Conservation (phyloP, 1,139 yeast genomes). For the Magnusiomyces paraingens region DNA sequence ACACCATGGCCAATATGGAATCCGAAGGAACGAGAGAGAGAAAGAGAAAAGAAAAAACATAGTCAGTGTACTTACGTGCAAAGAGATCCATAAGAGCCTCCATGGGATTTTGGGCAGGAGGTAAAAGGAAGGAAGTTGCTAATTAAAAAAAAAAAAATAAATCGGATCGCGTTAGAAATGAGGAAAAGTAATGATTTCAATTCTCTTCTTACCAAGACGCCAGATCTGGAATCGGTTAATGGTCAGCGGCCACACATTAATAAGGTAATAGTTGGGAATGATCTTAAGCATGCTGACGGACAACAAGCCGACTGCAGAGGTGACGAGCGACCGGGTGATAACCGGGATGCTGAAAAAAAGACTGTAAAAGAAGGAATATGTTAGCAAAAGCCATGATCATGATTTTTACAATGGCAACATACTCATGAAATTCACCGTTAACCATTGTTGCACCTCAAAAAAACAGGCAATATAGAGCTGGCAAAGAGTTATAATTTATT, state of each 20-base stretch:
- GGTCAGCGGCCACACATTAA: conserved; percentile 29
- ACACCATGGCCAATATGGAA: conserved; percentile 3
- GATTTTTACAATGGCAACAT: too few relatives aligned
- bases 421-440: too few relatives aligned
- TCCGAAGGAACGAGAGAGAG: conserved; percentile 7
- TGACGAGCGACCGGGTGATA: conserved; percentile 27
- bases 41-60: background rate
- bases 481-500: too few relatives aligned
- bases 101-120: conserved; percentile 26
- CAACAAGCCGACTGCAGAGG: conserved; percentile 22
- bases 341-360: conserved; percentile 25
- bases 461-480: too few relatives aligned
- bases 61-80: conserved; percentile 24
- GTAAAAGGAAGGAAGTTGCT: conserved; percentile 30
- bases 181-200: background rate
- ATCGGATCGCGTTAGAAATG: too few relatives aligned
- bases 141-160: background rate
- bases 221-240: conserved; percentile 27
- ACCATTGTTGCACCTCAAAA: too few relatives aligned
- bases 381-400: too few relatives aligned
- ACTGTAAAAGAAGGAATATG: conserved; percentile 10
- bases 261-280: conserved; percentile 19
- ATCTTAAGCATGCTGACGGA: conserved; percentile 21
- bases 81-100: conserved; percentile 28
- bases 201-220: conserved; percentile 30